Conservation (phyloP, 1,139 yeast genomes). For the Geotrichum restrictum region DNA sequence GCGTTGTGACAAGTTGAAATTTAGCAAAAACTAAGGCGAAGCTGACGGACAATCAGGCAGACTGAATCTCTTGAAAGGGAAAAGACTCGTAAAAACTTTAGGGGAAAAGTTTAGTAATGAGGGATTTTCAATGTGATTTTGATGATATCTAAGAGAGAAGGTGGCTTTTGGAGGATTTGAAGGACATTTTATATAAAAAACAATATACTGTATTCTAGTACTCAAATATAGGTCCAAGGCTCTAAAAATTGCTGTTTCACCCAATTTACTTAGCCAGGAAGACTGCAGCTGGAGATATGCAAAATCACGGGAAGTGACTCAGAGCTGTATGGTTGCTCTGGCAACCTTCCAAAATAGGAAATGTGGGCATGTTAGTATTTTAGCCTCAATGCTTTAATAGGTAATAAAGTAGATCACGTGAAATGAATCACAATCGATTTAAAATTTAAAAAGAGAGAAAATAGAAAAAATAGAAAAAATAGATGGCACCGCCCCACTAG, state of each 20-base stretch:
- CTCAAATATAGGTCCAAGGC: background rate
- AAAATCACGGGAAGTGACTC: background rate
- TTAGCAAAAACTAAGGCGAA: background rate
- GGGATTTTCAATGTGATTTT: too few species aligned
- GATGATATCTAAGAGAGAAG: background rate
- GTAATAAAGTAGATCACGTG: constrained; percentile 1
- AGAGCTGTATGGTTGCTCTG: background rate
- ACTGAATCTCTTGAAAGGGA: background rate
- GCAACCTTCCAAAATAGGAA: background rate
- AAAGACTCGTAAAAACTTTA: background rate
- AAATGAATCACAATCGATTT: constrained; percentile 3
- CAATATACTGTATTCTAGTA: too few species aligned
- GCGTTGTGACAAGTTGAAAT: too few species aligned
- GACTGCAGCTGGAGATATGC: too few species aligned
- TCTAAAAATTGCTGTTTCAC: too few species aligned
- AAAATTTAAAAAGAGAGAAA: too few species aligned
- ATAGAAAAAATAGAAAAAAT: too few species aligned
- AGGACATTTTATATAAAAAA: background rate
- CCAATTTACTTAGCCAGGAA: too few species aligned
- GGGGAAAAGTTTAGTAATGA: background rate
- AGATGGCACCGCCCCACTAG: too few species aligned
- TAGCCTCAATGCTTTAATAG: background rate
- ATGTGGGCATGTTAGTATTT: background rate
- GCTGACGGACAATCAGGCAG: constrained; percentile 1
- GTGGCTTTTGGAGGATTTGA: background rate